Evolutionary conservation across 139 green algal genomes (phyloP).

Genomic region (Asterochloris sp.): DNA sequence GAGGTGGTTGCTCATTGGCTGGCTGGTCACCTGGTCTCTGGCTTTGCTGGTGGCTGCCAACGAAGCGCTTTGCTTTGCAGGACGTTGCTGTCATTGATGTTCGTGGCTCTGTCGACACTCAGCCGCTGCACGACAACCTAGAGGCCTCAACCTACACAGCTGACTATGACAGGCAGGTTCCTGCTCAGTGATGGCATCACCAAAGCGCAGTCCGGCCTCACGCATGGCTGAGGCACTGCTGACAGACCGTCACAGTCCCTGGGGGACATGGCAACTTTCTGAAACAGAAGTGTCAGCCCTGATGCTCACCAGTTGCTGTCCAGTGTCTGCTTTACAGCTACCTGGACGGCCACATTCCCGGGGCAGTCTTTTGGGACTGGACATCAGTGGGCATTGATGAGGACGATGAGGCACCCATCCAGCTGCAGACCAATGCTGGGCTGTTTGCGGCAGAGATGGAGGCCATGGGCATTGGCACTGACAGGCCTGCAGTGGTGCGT

Average conservation of each 20-base stretch:
- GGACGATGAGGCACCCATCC: constrained; percentile 5
- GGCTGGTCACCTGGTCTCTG: background rate
- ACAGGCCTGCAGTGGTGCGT: constrained; percentile 12
- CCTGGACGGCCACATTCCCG: constrained; percentile 14
- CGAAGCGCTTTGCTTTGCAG: background rate
- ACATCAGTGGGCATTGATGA: constrained; percentile 9
- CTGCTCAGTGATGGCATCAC: no score
- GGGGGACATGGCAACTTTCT: no score
- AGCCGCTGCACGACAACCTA: background rate
- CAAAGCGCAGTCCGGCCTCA: no score
- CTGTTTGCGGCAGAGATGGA: constrained; percentile 13
- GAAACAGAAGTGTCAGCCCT: no score
- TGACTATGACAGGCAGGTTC: constrained; percentile 1
- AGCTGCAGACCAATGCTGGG: constrained; percentile 5
- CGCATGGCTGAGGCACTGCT: no score
- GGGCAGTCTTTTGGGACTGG: constrained; percentile 12
- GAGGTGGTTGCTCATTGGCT: background rate
- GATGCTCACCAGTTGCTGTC: no score
- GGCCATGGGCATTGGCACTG: constrained; percentile 7
- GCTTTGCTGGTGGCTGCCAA: background rate
- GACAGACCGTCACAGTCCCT: no score
- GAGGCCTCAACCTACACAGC: constrained; percentile 9
- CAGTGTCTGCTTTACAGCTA: background rate
- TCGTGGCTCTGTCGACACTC: background rate
- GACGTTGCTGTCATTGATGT: constrained; percentile 10